These are phyloP conservation scores for Pelargonium nanum DNA, from an alignment of 345 rosid species.

Conservation along the genomic window DNA sequence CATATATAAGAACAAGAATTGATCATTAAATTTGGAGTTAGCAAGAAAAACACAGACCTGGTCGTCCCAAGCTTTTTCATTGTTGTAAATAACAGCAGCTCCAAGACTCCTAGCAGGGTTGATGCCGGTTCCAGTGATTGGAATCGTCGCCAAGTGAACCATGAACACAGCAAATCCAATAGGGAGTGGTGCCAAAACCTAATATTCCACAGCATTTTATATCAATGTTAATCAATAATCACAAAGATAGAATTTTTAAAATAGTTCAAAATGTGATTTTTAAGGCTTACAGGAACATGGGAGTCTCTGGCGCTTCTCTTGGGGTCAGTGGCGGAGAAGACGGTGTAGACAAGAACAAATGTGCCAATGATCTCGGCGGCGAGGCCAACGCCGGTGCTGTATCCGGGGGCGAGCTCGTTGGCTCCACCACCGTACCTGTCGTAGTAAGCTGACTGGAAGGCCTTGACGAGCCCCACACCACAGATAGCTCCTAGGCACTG, in stretches of 20 bases:
- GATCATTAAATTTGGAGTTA: too few species aligned
- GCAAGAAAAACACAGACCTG: too few species aligned
- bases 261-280: not conserved
- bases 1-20: too few species aligned
- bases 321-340: slow-evolving; percentile 85
- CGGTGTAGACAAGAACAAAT: too few species aligned
- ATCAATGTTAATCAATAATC: too few species aligned
- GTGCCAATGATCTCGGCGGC: slow-evolving; percentile 86
- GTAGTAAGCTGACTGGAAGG: slow-evolving; percentile 46
- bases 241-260: not conserved
- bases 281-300: slow-evolving; percentile 58
- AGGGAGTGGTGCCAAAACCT: slow-evolving; percentile 83
- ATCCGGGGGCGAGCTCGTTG: slow-evolving; percentile 38
- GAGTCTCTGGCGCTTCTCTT: slow-evolving; percentile 82
- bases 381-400: slow-evolving; percentile 47
- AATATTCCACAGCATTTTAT: not conserved
- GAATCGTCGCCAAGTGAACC: slow-evolving; percentile 88
- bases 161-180: slow-evolving; percentile 87
- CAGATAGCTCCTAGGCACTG: slow-evolving; percentile 76
- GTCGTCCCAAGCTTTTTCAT: slow-evolving; percentile 53
- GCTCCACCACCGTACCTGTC: slow-evolving; percentile 53
- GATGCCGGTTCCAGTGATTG: too few species aligned
- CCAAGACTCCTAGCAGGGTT: slow-evolving; percentile 84
- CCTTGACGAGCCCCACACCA: slow-evolving; percentile 77
- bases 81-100: slow-evolving; percentile 61